phyloP scores from a whole-genome alignment of 305 asterid species.

The Euphrasia arctica region DNA sequence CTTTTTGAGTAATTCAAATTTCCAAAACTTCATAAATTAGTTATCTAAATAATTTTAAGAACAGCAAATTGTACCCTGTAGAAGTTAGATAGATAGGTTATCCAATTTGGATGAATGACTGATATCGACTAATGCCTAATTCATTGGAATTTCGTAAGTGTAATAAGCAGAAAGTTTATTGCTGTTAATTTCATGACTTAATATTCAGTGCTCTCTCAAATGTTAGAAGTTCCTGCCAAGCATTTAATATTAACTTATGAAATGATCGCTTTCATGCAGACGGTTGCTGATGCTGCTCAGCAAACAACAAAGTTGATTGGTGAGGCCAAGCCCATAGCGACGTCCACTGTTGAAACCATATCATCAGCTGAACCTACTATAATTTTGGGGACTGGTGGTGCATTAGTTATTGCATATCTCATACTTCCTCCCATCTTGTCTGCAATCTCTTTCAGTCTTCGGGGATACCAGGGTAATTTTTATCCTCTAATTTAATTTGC shows the following conservation, averaged over 20 bases:
- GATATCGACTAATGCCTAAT: background rate
- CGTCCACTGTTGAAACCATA: constrained; percentile 73
- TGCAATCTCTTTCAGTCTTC: constrained; percentile 62
- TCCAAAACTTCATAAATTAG: no score
- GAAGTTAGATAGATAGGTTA: no score
- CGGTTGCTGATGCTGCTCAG: constrained; percentile 82
- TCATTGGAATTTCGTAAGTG: background rate
- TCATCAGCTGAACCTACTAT: constrained; percentile 72
- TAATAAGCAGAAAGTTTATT: background rate
- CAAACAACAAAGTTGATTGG: constrained; percentile 76
- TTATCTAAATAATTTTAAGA: no score
- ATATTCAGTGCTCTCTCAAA: background rate
- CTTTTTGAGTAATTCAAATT: no score
- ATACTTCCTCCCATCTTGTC: constrained; percentile 82
- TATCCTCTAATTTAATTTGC: constrained; percentile 13
- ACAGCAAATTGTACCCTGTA: no score
- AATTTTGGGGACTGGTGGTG: constrained; percentile 71
- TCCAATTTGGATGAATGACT: background rate
- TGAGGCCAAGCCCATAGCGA: constrained; percentile 78
- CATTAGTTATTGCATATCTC: constrained; percentile 60
- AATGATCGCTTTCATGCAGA: constrained; percentile 46
- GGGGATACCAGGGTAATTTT: constrained; percentile 78
- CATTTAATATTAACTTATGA: constrained; percentile 4
- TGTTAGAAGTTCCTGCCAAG: constrained; percentile 7
- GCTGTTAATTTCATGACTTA: background rate